phyloP scores from a whole-genome alignment of 305 asterid genomes.

The Ilex paraguariensis region DNA sequence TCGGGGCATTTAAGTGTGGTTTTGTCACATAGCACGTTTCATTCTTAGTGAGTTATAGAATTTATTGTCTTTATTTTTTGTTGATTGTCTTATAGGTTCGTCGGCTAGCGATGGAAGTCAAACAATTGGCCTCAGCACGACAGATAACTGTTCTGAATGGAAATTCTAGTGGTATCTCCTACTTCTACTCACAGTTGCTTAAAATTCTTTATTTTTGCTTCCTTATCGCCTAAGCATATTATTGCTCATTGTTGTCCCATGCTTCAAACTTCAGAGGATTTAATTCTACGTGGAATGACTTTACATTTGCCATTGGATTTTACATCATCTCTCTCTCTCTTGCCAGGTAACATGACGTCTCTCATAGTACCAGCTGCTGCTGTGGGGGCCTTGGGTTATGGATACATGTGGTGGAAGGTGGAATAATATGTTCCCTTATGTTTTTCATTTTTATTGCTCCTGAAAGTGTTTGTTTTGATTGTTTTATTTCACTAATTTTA shows the following conservation, averaged over 20 bases:
- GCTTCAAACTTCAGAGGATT: neutral
- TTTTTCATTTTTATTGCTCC: neutral
- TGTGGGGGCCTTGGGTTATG: conserved; percentile 84
- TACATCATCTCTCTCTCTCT: conserved; percentile 6
- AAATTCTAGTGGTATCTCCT: conserved; percentile 32
- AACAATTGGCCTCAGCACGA: conserved; percentile 52
- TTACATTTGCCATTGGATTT: neutral
- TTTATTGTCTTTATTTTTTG: too few species aligned
- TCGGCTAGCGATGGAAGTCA: conserved; percentile 75
- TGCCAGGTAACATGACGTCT: conserved; percentile 47
- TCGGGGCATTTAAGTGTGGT: too few species aligned
- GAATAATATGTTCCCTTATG: conserved; percentile 6
- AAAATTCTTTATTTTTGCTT: too few species aligned
- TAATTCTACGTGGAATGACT: neutral
- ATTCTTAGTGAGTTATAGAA: too few species aligned
- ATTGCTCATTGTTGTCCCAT: neutral
- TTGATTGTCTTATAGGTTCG: conserved; percentile 48
- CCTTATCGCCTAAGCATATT: neutral
- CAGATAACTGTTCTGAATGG: conserved; percentile 70
- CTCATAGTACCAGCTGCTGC: conserved; percentile 68
- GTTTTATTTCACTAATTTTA: too few species aligned
- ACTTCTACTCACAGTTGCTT: neutral
- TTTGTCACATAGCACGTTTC: too few species aligned
- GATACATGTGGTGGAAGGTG: conserved; percentile 99
- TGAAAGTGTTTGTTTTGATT: neutral